Evolutionary conservation across 73 alveolate genomes (phyloP), one percentile per base, ranked within the genome.

Genomic region (Paramecium sexaurelia): DNA sequence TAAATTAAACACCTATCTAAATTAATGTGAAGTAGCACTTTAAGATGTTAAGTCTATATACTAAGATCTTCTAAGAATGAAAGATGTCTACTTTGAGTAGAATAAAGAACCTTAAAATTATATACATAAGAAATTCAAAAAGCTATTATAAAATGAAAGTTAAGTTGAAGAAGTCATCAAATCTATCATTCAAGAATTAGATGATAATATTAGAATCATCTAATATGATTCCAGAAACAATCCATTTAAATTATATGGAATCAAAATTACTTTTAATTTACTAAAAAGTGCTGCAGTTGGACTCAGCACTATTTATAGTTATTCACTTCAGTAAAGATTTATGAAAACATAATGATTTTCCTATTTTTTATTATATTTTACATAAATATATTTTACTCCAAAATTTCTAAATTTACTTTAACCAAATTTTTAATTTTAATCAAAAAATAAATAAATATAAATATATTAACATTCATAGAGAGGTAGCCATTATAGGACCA

Each of bases 271-370:
- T 41, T 78, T 78, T 40, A 78, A 78, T 26, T 40, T 78, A 43
- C 55, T 78, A 45, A 78, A 78, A 45, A 78, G 90, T 78, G 90
- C 90, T 22, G 90, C 75, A 29, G 90, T 78, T 2, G 90, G 90
- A 41, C 40, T 78, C 40, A 29, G 61, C 5, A 78, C 90, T 29
- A 11, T 78, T 7, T 78, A 29, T 40, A 78, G 90, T 43, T 78
- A 78, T 43, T 24, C 90, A 22, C 55, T 78, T 29, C 41, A 78
- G 36, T 45, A 78, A 78, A 39, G 71, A 40, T 78, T 78, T 45
- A 78, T 43, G 68, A 40, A 78, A 17, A 39, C 15, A 1, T 9
- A 78, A 29, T 78, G 73, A 78, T 78, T 40, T 24, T 78, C 90
- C 7, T 61, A 61, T 61, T 61, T 61, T n/a, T n/a, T n/a, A n/a